Conservation (phyloP, 192 early-diverging fungal genomes). For the Paraglomus occultum region DNA sequence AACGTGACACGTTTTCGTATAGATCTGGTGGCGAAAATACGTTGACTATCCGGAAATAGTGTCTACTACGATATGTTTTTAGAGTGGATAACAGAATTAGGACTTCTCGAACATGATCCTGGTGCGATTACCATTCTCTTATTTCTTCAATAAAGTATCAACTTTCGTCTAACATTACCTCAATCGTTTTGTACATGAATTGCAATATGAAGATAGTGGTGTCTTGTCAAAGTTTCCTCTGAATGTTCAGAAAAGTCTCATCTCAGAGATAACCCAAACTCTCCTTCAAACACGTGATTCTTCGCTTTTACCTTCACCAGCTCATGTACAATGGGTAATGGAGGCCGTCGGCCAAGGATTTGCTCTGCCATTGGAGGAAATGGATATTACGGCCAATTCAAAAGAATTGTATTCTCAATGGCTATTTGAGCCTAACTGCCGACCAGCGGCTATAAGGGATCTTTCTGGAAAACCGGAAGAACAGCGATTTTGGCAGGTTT, state of each 20-base stretch:
- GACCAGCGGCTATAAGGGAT: constrained; percentile 59
- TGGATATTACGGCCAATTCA: constrained; percentile 61
- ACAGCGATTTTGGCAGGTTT: constrained; percentile 72
- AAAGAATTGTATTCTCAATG: constrained; percentile 74
- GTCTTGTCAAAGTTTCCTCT: constrained; percentile 70
- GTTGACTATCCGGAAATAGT: no score
- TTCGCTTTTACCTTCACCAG: constrained; percentile 62
- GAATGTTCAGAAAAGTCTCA: constrained; percentile 57
- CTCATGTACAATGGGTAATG: constrained; percentile 84
- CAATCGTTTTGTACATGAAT: constrained; percentile 1
- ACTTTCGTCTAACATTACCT: constrained; percentile 13
- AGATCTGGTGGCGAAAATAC: no score
- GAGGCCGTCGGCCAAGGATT: constrained; percentile 85
- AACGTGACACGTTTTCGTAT: no score
- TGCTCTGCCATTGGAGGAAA: constrained; percentile 72
- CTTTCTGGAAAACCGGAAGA: constrained; percentile 47
- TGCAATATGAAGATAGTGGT: constrained; percentile 59
- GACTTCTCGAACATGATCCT: constrained; percentile 66
- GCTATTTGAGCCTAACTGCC: constrained; percentile 61
- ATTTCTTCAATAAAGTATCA: neutral
- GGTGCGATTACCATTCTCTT: constrained; percentile 42
- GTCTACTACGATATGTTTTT: constrained; percentile 58
- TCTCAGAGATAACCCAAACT: constrained; percentile 64
- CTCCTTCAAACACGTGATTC: constrained; percentile 53
- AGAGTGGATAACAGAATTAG: constrained; percentile 68